These are phyloP conservation scores for Podila minutissima DNA, from an alignment of 192 early-diverging fungal genomes.

Conservation along the genomic window DNA sequence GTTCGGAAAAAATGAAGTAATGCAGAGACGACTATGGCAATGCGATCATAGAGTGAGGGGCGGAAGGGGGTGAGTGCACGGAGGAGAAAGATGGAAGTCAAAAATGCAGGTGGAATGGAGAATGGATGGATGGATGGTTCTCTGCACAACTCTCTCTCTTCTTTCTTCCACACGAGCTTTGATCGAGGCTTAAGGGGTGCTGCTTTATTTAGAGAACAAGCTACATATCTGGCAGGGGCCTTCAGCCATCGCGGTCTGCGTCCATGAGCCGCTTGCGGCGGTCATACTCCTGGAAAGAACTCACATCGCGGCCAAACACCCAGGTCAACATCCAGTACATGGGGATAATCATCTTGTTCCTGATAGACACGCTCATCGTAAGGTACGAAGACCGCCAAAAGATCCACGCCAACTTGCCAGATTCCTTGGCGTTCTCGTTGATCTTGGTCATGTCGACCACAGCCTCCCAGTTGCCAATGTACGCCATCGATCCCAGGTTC, in stretches of 20 bases:
- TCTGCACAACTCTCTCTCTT: too few species aligned
- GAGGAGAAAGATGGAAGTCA: too few species aligned
- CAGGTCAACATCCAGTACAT: slow-evolving; percentile 70
- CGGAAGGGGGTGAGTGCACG: too few species aligned
- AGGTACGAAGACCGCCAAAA: slow-evolving; percentile 83
- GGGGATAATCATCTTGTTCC: slow-evolving; percentile 82
- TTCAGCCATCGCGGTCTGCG: slow-evolving; percentile 20
- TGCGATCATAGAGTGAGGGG: too few species aligned
- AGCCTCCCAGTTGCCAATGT: slow-evolving; percentile 69
- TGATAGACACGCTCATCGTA: slow-evolving; percentile 67
- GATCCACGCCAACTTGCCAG: slow-evolving; percentile 64
- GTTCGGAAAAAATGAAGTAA: too few species aligned
- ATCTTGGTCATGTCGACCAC: slow-evolving; percentile 68
- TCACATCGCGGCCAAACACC: slow-evolving; percentile 58
- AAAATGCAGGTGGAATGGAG: too few species aligned
- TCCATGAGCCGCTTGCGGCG: slow-evolving; percentile 31
- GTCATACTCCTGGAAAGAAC: slow-evolving; percentile 48
- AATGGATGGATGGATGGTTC: too few species aligned
- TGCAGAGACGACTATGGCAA: too few species aligned
- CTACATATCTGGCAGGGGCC: too few species aligned
- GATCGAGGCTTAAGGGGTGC: too few species aligned
- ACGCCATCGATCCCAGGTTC: slow-evolving; percentile 75
- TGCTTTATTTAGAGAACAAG: too few species aligned
- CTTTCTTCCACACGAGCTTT: too few species aligned
- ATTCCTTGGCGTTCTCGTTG: slow-evolving; percentile 57